Conservation (phyloP, 345 rosid species). For the Salix koriyanagi region DNA sequence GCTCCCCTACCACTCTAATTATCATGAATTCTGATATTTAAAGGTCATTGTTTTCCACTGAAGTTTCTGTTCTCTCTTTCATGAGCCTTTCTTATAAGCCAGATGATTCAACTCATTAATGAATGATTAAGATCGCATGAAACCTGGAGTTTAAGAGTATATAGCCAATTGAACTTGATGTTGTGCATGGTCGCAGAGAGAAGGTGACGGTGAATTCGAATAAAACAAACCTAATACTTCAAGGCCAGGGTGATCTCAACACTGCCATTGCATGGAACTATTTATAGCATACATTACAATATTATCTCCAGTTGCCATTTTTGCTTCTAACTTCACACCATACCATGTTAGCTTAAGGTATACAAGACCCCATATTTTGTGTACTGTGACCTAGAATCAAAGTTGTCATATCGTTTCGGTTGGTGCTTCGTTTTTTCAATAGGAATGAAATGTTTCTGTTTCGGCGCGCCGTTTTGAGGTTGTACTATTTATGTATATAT, state of each 20-base stretch:
- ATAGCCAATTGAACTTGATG: background rate
- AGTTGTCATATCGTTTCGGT: too few relatives aligned
- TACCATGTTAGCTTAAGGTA: slow-evolving; percentile 61
- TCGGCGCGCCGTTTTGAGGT: too few relatives aligned
- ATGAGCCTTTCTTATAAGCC: background rate
- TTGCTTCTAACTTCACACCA: slow-evolving; percentile 23
- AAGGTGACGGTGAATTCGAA: slow-evolving; percentile 56
- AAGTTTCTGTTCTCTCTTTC: background rate
- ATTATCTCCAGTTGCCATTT: slow-evolving; percentile 51
- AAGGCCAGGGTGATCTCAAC: slow-evolving; percentile 61
- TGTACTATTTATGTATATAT: too few relatives aligned
- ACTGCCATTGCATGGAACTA: slow-evolving; percentile 73
- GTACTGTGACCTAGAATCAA: too few relatives aligned
- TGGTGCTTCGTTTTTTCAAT: too few relatives aligned
- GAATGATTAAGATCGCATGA: background rate
- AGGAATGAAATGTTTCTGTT: too few relatives aligned
- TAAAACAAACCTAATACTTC: slow-evolving; percentile 66
- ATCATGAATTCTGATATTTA: slow-evolving; percentile 62
- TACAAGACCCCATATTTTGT: background rate
- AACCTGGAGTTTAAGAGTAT: background rate
- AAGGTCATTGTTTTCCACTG: slow-evolving; percentile 41
- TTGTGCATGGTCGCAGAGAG: slow-evolving; percentile 46
- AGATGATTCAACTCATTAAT: too few relatives aligned
- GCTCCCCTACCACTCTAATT: slow-evolving; percentile 43
- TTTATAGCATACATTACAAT: slow-evolving; percentile 26